Evolutionary conservation across 768 basidiomycete genomes (phyloP).

Genomic region (Leucosporidium yakuticum): DNA sequence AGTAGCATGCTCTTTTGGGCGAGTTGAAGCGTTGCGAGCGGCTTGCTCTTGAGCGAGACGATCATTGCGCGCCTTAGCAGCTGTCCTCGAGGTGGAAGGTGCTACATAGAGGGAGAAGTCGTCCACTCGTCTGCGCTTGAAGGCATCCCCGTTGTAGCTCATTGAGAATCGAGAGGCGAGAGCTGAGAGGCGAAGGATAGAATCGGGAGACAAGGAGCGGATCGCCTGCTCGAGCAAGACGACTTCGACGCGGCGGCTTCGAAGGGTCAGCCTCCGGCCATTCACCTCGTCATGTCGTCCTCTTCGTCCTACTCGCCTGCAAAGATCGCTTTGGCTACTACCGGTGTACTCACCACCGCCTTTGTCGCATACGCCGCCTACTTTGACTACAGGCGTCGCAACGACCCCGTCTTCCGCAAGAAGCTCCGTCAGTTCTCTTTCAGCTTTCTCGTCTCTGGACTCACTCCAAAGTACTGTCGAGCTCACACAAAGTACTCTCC

Average conservation of each 20-base stretch:
- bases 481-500: not conserved
- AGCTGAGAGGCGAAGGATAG: no score
- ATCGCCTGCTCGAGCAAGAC: not conserved
- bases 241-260: no score
- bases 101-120: slow-evolving; percentile 3
- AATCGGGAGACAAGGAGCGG: not conserved
- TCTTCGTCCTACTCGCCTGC: slow-evolving; percentile 13
- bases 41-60: no score
- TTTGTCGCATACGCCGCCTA: slow-evolving; percentile 74
- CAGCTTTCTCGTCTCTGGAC: not conserved
- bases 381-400: slow-evolving; percentile 89
- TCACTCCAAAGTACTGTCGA: not conserved
- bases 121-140: slow-evolving; percentile 1
- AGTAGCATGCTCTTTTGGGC: no score
- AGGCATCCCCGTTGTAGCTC: not conserved
- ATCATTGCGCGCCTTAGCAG: not conserved
- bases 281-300: not conserved
- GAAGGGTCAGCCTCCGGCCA: no score
- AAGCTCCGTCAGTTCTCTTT: slow-evolving; percentile 61
- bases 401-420: slow-evolving; percentile 79
- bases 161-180: no score
- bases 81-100: not conserved
- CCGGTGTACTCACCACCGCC: slow-evolving; percentile 40
- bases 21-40: no score
- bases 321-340: slow-evolving; percentile 35